Percentiles rank a stretch among this genome's conserved stretches.
phyloP scores from a whole-genome alignment of 495 filamentous ascomycete species.

The Gamarada debralockiae region DNA sequence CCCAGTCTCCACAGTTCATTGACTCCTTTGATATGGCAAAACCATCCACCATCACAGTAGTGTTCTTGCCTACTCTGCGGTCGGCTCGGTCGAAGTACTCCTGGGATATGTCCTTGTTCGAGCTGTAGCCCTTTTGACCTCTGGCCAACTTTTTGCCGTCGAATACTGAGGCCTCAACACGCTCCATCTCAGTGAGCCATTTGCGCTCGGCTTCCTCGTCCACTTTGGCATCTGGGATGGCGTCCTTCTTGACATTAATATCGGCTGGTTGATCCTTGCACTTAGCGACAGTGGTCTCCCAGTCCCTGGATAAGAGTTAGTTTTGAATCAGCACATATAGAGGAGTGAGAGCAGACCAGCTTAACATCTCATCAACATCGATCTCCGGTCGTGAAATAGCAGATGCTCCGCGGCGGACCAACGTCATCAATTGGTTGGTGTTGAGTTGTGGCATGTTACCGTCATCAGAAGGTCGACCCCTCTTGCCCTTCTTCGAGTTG shows the following conservation, averaged over 20 bases:
- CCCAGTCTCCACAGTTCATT: slow-evolving; percentile 47
- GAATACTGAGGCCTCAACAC: slow-evolving; percentile 56
- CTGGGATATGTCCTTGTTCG: slow-evolving; percentile 34
- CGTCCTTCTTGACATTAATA: slow-evolving; percentile 30
- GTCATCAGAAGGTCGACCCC: slow-evolving; percentile 19
- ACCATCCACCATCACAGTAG: slow-evolving; percentile 56
- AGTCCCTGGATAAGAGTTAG: slow-evolving; percentile 33
- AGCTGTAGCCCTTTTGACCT: slow-evolving; percentile 22
- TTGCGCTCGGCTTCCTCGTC: slow-evolving; percentile 48
- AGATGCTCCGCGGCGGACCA: slow-evolving; percentile 52
- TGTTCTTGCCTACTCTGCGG: slow-evolving; percentile 53
- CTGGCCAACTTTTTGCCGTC: slow-evolving; percentile 48
- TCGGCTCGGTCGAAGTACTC: slow-evolving; percentile 41
- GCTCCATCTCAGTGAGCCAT: slow-evolving; percentile 57
- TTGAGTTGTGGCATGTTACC: slow-evolving; percentile 49
- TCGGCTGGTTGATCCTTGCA: slow-evolving; percentile 52
- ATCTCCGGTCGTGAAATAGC: slow-evolving; percentile 50
- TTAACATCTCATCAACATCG: slow-evolving; percentile 52
- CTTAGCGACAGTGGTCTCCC: slow-evolving; percentile 48
- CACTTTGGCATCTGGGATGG: slow-evolving; percentile 23
- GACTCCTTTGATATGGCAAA: slow-evolving; percentile 58
- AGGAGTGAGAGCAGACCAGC: too few relatives aligned
- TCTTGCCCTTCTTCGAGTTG: slow-evolving; percentile 26
- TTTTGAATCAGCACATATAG: background rate
- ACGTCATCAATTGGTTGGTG: slow-evolving; percentile 49